Evolutionary conservation across 352 stramenopile genomes (phyloP).

Genomic region (Peronospora farinosa): DNA sequence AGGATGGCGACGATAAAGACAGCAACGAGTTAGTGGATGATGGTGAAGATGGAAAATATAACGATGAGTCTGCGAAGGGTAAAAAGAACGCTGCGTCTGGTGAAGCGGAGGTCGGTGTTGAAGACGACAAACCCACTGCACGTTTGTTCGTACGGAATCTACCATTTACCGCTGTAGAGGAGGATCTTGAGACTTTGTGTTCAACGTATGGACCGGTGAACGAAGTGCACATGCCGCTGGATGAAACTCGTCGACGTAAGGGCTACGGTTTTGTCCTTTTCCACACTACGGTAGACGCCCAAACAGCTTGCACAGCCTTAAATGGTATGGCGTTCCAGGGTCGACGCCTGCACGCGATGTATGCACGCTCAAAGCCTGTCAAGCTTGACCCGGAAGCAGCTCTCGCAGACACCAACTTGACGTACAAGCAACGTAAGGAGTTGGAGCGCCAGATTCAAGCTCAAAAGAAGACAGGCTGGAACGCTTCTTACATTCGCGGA

Average conservation of each 20-base stretch:
- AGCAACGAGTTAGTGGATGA: constrained; percentile 32
- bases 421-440: constrained; percentile 89
- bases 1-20: constrained; percentile 33
- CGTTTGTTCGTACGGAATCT: constrained; percentile 97
- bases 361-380: constrained; percentile 68
- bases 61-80: neutral
- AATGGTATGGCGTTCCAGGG: constrained; percentile 95
- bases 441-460: constrained; percentile 81
- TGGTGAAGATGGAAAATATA: constrained; percentile 23
- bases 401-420: constrained; percentile 61
- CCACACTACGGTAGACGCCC: constrained; percentile 86
- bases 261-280: constrained; percentile 97
- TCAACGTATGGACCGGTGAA: constrained; percentile 79
- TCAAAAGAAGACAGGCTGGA: constrained; percentile 89
- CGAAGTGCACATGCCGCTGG: constrained; percentile 94
- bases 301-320: constrained; percentile 81
- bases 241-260: constrained; percentile 93
- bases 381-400: constrained; percentile 51
- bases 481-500: constrained; percentile 88
- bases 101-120: constrained; percentile 7
- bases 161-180: constrained; percentile 93
- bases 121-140: constrained; percentile 45
- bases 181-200: constrained; percentile 92
- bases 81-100: constrained; percentile 9
- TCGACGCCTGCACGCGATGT: constrained; percentile 92